These are phyloP conservation scores for Xylariaceae sp. DNA, from an alignment of 2,329 filamentous ascomycete genomes.

Conservation along the genomic window DNA sequence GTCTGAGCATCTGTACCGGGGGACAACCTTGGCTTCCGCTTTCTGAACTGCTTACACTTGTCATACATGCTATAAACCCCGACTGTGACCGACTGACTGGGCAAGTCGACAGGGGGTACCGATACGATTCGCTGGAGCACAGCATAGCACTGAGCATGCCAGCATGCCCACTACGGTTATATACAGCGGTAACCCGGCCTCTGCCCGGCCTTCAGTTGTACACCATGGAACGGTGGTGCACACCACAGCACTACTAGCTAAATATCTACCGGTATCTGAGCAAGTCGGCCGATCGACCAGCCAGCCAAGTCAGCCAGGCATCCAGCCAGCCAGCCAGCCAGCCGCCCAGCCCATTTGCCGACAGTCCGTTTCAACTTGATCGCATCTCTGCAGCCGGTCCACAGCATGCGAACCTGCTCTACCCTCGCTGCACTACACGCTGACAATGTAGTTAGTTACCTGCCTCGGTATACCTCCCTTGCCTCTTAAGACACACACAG, in stretches of 20 bases:
- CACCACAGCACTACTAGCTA: too few species aligned
- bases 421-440: background rate
- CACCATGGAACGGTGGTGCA: background rate
- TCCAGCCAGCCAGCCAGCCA: background rate
- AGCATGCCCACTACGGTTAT: background rate
- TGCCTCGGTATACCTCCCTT: background rate
- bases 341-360: background rate
- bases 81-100: background rate
- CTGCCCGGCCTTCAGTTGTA: background rate
- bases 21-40: too few species aligned
- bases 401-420: background rate
- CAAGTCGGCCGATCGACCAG: background rate
- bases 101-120: background rate
- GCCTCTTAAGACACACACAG: slow-evolving; percentile 1
- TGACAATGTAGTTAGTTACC: background rate
- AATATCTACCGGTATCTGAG: background rate
- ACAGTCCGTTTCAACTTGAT: background rate
- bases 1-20: too few species aligned
- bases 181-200: background rate
- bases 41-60: background rate
- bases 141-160: background rate
- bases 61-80: background rate
- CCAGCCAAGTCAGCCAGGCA: background rate
- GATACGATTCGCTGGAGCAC: background rate
- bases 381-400: background rate